Conservation (phyloP, 139 green algal genomes). For the Nannochloris sp. region DNA sequence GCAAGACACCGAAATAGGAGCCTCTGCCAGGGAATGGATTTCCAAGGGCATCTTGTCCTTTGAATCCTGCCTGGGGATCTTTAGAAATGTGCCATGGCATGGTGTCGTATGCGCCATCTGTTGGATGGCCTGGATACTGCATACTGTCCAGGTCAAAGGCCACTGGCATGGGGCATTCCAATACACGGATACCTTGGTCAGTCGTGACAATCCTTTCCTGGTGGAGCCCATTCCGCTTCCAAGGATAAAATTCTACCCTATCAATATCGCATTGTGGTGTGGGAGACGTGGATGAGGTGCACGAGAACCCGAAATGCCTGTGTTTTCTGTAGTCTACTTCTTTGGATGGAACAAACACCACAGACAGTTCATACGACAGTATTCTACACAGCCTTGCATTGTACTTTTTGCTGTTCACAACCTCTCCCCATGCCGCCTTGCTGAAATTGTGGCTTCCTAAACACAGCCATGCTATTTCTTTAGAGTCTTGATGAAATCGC, state of each 20-base stretch:
- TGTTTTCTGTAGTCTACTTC: conserved; percentile 37
- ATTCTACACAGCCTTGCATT: conserved; percentile 38
- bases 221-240: not conserved
- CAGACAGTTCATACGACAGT: conserved; percentile 72
- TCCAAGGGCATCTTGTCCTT: not conserved
- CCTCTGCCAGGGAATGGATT: not conserved
- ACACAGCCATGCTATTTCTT: conserved; percentile 51
- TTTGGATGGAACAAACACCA: conserved; percentile 49
- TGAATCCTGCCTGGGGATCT: not conserved
- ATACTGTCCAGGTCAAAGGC: no score
- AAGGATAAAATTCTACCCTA: not conserved
- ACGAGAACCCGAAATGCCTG: conserved; percentile 14
- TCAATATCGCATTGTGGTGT: not conserved
- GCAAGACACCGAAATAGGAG: not conserved
- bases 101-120: no score
- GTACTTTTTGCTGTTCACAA: conserved; percentile 43
- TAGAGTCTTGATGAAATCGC: conserved; percentile 12
- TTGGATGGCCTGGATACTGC: no score
- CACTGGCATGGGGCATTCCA: no score
- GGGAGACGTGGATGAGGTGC: not conserved
- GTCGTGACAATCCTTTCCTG: no score
- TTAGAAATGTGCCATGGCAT: not conserved
- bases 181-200: no score
- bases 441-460: conserved; percentile 68
- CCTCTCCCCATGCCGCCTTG: conserved; percentile 74